phyloP scores from a whole-genome alignment of 352 stramenopile genomes.

The Globisporangium parvum region DNA sequence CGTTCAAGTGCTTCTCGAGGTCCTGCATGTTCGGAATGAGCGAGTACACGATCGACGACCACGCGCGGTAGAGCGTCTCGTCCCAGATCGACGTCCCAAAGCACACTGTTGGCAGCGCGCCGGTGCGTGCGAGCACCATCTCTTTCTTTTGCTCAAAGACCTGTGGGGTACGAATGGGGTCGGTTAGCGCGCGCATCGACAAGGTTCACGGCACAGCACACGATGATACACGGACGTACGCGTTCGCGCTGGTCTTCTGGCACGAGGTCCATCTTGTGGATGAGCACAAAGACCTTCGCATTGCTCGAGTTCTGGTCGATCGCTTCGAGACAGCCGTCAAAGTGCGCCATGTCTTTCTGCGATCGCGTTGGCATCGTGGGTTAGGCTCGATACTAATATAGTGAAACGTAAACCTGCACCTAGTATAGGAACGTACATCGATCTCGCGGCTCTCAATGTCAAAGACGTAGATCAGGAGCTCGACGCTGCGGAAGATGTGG shows the following conservation, averaged over 20 bases:
- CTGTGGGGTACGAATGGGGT: too few species aligned
- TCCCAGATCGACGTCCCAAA: constrained; percentile 99
- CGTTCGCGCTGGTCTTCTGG: constrained; percentile 77
- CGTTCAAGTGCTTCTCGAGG: constrained; percentile 94
- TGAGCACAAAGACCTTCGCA: constrained; percentile 98
- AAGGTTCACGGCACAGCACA: too few species aligned
- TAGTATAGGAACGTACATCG: constrained; percentile 28
- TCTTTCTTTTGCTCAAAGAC: constrained; percentile 95
- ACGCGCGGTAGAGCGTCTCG: constrained; percentile 98
- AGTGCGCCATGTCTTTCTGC: constrained; percentile 98
- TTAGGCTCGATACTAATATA: not conserved
- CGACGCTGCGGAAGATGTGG: constrained; percentile 98
- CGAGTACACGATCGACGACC: constrained; percentile 99
- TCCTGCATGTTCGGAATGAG: constrained; percentile 98
- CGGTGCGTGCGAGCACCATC: constrained; percentile 89
- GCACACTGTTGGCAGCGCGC: constrained; percentile 85
- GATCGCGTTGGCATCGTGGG: not conserved
- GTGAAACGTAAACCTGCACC: not conserved
- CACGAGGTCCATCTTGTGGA: constrained; percentile 99
- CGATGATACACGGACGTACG: too few species aligned
- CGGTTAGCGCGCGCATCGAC: too few species aligned
- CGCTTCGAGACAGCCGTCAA: constrained; percentile 95
- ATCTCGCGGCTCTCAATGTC: constrained; percentile 94
- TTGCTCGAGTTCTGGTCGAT: constrained; percentile 98
- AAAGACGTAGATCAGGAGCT: constrained; percentile 99